Percentiles rank a stretch among this genome's conserved stretches.
Evolutionary conservation across 306 rosid species (phyloP).

Genomic region (Sindora glabra): DNA sequence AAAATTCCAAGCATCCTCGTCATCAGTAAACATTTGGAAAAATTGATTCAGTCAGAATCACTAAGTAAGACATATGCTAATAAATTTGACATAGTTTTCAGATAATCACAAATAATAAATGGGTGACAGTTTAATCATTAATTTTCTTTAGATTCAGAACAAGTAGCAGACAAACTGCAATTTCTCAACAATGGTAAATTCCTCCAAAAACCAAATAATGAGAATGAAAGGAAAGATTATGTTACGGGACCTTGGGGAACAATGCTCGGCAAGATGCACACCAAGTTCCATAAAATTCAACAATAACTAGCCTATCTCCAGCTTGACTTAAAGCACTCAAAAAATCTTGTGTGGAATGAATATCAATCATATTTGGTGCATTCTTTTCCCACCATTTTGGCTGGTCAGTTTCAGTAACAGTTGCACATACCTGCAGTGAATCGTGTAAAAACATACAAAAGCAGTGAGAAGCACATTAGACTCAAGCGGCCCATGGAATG

Average conservation of each 20-base stretch:
- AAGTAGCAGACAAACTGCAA: neutral
- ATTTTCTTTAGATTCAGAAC: neutral
- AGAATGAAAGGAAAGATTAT: slow-evolving; percentile 10
- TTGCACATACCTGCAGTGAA: slow-evolving; percentile 59
- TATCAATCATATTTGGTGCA: slow-evolving; percentile 84
- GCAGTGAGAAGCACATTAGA: slow-evolving; percentile 12
- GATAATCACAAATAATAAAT: neutral
- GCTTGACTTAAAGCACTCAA: slow-evolving; percentile 75
- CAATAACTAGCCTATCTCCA: slow-evolving; percentile 89
- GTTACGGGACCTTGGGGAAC: slow-evolving; percentile 73
- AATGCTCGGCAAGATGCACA: slow-evolving; percentile 99
- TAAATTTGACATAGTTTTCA: neutral
- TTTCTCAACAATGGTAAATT: neutral
- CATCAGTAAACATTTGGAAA: neutral
- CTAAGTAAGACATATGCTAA: neutral
- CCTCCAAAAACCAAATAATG: slow-evolving; percentile 4
- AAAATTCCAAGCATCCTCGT: neutral
- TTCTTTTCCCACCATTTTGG: slow-evolving; percentile 99
- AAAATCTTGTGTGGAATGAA: slow-evolving; percentile 91
- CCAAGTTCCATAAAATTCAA: slow-evolving; percentile 98
- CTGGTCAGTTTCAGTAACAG: slow-evolving; percentile 69
- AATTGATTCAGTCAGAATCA: neutral
- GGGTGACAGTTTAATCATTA: neutral
- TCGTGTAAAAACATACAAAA: slow-evolving; percentile 17
- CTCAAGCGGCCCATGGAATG: slow-evolving; percentile 1